phyloP scores from a whole-genome alignment of 495 filamentous ascomycete species.

The Penicillium silybi region DNA sequence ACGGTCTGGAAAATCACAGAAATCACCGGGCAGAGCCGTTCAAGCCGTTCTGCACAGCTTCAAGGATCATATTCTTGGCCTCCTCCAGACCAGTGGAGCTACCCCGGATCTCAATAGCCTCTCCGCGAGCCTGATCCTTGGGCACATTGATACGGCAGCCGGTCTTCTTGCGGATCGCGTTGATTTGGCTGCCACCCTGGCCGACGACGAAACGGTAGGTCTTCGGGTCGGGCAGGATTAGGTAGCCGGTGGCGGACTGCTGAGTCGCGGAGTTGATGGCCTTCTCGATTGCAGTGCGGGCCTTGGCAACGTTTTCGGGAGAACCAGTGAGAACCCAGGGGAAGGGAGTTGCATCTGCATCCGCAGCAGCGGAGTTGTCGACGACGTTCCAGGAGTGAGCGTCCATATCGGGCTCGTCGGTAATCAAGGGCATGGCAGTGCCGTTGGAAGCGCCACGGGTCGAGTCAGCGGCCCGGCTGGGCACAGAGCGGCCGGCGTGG shows the following conservation, averaged over 20 bases:
- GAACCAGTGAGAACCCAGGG: slow-evolving; percentile 87
- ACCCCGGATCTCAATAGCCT: slow-evolving; percentile 87
- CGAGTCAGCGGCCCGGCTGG: slow-evolving; percentile 50
- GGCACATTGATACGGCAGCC: slow-evolving; percentile 91
- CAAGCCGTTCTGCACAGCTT: slow-evolving; percentile 58
- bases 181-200: slow-evolving; percentile 84
- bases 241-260: slow-evolving; percentile 73
- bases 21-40: slow-evolving; percentile 24
- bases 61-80: slow-evolving; percentile 83
- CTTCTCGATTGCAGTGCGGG: slow-evolving; percentile 63
- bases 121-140: slow-evolving; percentile 66
- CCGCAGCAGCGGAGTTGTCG: slow-evolving; percentile 44
- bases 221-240: slow-evolving; percentile 82
- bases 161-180: slow-evolving; percentile 84
- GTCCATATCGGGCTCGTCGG: slow-evolving; percentile 67
- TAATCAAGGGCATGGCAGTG: slow-evolving; percentile 76
- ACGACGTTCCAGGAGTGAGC: slow-evolving; percentile 77
- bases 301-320: slow-evolving; percentile 70
- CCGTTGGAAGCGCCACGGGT: slow-evolving; percentile 44
- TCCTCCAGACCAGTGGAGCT: slow-evolving; percentile 75
- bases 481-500: slow-evolving; percentile 73
- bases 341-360: slow-evolving; percentile 51
- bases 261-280: slow-evolving; percentile 69
- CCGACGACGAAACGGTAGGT: slow-evolving; percentile 91
- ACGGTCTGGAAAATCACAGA: slow-evolving; percentile 1